Percentiles rank a stretch among this genome's conserved stretches.
phyloP scores from a whole-genome alignment of 768 basidiomycete species.

The Tulasnella sp. region DNA sequence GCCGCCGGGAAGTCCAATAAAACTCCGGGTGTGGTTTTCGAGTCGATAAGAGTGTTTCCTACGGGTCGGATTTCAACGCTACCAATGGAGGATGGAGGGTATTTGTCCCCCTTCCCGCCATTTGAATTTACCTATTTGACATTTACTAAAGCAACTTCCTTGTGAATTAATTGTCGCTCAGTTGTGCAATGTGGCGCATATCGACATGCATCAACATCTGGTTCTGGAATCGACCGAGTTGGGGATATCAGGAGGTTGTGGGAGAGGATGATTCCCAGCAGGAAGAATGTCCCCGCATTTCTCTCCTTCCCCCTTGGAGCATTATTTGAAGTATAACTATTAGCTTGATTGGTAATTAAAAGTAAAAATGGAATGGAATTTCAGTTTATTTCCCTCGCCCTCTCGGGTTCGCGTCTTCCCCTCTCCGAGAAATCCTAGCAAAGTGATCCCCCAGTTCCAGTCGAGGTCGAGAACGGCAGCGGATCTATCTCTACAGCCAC shows the following conservation, averaged over 20 bases:
- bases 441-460: constrained; percentile 27
- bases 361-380: too few relatives aligned
- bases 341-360: too few relatives aligned
- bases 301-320: too few relatives aligned
- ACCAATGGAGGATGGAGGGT: constrained; percentile 41
- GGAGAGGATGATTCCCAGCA: too few relatives aligned
- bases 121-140: too few relatives aligned
- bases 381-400: too few relatives aligned
- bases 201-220: constrained; percentile 29
- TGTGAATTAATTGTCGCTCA: background rate
- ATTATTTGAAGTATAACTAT: too few relatives aligned
- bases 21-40: constrained; percentile 39
- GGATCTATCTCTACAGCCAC: background rate
- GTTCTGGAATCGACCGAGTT: constrained; percentile 21
- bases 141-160: background rate
- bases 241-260: too few relatives aligned
- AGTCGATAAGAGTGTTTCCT: background rate
- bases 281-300: too few relatives aligned
- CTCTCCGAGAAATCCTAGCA: too few relatives aligned
- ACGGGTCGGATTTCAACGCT: constrained; percentile 27
- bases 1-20: constrained; percentile 31
- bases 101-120: background rate
- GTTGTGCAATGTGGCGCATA: constrained; percentile 32
- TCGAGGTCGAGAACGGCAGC: constrained; percentile 31
- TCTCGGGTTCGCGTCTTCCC: too few relatives aligned